These are phyloP conservation scores for Melocanna baccifera DNA, from an alignment of 176 grass and related monocot genomes.

Conservation along the genomic window DNA sequence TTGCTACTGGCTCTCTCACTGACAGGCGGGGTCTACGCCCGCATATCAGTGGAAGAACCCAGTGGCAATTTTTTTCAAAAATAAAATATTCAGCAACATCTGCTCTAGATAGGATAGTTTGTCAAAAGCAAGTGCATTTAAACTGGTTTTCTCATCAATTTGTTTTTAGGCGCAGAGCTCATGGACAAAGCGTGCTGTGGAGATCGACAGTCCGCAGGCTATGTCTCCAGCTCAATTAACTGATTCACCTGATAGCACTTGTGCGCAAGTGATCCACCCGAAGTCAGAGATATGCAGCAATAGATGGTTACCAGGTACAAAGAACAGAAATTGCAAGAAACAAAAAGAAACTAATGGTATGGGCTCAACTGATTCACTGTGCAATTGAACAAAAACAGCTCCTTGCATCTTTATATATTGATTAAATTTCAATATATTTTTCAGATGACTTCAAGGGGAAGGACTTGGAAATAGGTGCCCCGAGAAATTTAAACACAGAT, in stretches of 20 bases:
- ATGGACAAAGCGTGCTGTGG: constrained; percentile 76
- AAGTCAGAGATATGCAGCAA: constrained; percentile 60
- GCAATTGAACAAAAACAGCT: constrained; percentile 1
- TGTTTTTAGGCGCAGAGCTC: constrained; percentile 62
- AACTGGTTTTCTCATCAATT: constrained; percentile 17
- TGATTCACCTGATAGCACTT: constrained; percentile 72
- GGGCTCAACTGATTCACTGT: not conserved
- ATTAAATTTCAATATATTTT: constrained; percentile 20
- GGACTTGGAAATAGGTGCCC: constrained; percentile 65
- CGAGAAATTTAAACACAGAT: constrained; percentile 36
- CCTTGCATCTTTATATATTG: not conserved
- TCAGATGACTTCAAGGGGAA: constrained; percentile 66
- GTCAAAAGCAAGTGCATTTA: not conserved
- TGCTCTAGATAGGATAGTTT: not conserved
- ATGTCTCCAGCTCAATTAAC: constrained; percentile 67
- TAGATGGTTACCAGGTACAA: constrained; percentile 36
- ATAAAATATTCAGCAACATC: not conserved
- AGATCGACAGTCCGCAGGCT: constrained; percentile 60
- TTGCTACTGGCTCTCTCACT: not conserved
- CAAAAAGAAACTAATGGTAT: constrained; percentile 64
- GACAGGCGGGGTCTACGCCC: not conserved
- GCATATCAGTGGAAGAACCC: not conserved
- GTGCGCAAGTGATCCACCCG: constrained; percentile 62
- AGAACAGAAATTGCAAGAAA: constrained; percentile 38
- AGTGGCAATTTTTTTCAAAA: not conserved